Evolutionary conservation across 768 basidiomycete genomes (phyloP).

Genomic region (Agrocybe praecox): DNA sequence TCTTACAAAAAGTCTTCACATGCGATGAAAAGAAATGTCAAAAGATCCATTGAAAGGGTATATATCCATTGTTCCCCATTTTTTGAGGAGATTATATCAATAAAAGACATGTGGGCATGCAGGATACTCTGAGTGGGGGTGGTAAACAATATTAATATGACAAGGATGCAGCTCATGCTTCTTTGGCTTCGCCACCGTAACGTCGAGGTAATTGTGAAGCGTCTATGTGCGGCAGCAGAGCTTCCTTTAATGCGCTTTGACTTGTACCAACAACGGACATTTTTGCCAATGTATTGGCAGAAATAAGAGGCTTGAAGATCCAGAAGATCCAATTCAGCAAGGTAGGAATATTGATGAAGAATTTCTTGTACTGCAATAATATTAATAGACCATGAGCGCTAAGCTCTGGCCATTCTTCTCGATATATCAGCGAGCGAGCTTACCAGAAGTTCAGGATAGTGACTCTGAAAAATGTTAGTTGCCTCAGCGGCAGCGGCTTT

Average conservation of each 20-base stretch:
- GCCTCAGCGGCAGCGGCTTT: conserved; percentile 80
- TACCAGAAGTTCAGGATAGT: conserved; percentile 83
- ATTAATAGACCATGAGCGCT: neutral
- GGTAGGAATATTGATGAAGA: conserved; percentile 81
- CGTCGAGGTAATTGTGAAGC: conserved; percentile 60
- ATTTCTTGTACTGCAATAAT: conserved; percentile 61
- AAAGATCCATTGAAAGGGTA: too few relatives aligned
- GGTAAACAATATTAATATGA: neutral
- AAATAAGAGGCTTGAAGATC: conserved; percentile 75
- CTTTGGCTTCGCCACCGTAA: conserved; percentile 71
- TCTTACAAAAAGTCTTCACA: too few relatives aligned
- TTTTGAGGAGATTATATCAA: too few relatives aligned
- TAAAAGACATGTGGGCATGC: too few relatives aligned
- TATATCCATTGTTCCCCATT: neutral
- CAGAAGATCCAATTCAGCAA: conserved; percentile 84
- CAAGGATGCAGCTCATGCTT: conserved; percentile 36
- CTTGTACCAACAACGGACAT: conserved; percentile 78
- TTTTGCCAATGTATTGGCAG: conserved; percentile 76
- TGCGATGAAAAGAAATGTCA: too few relatives aligned
- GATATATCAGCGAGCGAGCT: neutral
- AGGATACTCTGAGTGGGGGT: too few relatives aligned
- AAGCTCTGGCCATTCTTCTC: neutral
- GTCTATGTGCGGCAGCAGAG: conserved; percentile 60
- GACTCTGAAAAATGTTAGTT: conserved; percentile 69
- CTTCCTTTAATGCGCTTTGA: conserved; percentile 55